Conservation (phyloP, 495 filamentous ascomycete genomes). For the Lindgomyces ingoldianus region DNA sequence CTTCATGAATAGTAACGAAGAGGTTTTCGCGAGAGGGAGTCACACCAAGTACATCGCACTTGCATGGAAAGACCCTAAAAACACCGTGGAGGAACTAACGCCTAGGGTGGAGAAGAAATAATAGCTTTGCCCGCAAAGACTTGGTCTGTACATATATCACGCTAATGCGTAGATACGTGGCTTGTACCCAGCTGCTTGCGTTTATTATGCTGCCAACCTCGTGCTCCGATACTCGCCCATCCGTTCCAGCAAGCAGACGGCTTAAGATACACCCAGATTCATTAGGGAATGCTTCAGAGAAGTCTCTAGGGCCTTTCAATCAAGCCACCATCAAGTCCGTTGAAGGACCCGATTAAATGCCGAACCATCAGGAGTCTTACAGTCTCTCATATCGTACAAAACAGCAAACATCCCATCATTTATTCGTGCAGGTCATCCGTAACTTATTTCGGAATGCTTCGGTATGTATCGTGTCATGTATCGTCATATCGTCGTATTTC, state of each 20-base stretch:
- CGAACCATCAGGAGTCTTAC: too few species aligned
- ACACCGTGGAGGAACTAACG: constrained; percentile 45
- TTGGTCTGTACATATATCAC: neutral
- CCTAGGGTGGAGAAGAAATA: constrained; percentile 27
- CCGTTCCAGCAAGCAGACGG: too few species aligned
- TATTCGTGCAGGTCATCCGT: neutral
- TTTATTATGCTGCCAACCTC: too few species aligned
- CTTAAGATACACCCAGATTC: too few species aligned
- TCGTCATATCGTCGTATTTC: too few species aligned
- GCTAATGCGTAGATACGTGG: neutral
- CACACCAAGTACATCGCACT: constrained; percentile 75
- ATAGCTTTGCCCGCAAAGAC: neutral
- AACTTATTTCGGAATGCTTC: neutral
- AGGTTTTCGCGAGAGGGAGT: constrained; percentile 83
- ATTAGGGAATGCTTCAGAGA: too few species aligned
- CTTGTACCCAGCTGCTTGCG: too few species aligned
- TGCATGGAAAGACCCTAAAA: constrained; percentile 48
- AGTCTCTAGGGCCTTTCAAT: neutral
- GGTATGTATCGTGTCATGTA: too few species aligned
- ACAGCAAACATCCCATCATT: too few species aligned
- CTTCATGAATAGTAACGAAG: constrained; percentile 74
- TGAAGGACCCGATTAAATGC: neutral
- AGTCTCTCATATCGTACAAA: neutral
- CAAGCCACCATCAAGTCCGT: too few species aligned
- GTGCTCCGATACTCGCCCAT: too few species aligned